Percentiles rank a stretch among this genome's conserved stretches.
Evolutionary conservation across 2,329 filamentous ascomycete genomes (phyloP).

Genomic region (Ambrosiella cleistominuta): DNA sequence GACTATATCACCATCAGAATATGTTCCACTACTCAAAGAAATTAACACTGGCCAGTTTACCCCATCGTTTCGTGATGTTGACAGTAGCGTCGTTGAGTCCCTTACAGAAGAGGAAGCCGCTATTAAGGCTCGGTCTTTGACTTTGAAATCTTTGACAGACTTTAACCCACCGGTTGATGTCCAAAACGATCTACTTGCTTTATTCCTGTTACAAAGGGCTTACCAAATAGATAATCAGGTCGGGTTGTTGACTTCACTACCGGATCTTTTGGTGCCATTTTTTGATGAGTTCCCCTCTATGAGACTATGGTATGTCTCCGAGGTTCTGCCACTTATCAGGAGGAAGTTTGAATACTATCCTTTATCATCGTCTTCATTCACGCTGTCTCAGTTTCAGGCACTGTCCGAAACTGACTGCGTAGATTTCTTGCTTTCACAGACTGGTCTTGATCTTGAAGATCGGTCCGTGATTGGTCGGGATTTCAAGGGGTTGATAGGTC

Average conservation of each 20-base stretch:
- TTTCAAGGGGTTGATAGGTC: slow-evolving; percentile 48
- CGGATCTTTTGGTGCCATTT: slow-evolving; percentile 51
- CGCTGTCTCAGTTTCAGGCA: slow-evolving; percentile 45
- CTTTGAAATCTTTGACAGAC: slow-evolving; percentile 39
- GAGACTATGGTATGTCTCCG: slow-evolving; percentile 50
- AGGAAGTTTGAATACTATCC: slow-evolving; percentile 55
- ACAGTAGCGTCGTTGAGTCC: slow-evolving; percentile 36
- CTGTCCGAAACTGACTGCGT: slow-evolving; percentile 43
- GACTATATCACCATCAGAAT: slow-evolving; percentile 42
- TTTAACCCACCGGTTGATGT: slow-evolving; percentile 28
- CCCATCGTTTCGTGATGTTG: slow-evolving; percentile 27
- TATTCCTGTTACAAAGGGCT: slow-evolving; percentile 51
- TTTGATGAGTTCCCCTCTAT: slow-evolving; percentile 42
- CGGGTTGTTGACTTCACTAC: slow-evolving; percentile 51
- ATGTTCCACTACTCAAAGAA: slow-evolving; percentile 42
- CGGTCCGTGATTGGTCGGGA: slow-evolving; percentile 38
- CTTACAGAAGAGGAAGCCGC: slow-evolving; percentile 45
- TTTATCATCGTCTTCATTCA: slow-evolving; percentile 27
- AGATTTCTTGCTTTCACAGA: slow-evolving; percentile 41
- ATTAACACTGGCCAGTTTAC: slow-evolving; percentile 32
- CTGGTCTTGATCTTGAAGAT: slow-evolving; percentile 25
- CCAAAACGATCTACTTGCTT: slow-evolving; percentile 36
- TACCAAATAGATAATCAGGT: slow-evolving; percentile 54
- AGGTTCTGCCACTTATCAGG: slow-evolving; percentile 49
- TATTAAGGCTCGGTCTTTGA: slow-evolving; percentile 46